phyloP scores from a whole-genome alignment of 306 rosid genomes.

The Hippophae gyantsensis region DNA sequence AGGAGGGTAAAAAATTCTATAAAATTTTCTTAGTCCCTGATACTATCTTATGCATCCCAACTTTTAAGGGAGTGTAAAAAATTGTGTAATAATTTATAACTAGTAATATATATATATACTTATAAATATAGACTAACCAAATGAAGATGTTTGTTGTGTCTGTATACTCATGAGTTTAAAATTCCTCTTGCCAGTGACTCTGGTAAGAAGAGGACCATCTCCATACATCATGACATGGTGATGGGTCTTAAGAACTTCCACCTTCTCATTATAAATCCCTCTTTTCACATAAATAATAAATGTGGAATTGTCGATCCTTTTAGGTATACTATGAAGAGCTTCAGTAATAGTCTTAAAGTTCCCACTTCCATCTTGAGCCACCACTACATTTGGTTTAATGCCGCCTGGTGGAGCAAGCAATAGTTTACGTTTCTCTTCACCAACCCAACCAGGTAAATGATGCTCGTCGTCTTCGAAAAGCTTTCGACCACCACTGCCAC shows the following conservation, averaged over 20 bases:
- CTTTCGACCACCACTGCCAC: background rate
- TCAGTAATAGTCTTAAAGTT: constrained; percentile 46
- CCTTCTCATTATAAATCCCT: constrained; percentile 47
- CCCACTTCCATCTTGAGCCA: constrained; percentile 61
- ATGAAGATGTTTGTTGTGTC: constrained; percentile 46
- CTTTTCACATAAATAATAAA: constrained; percentile 64
- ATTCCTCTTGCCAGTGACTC: constrained; percentile 34
- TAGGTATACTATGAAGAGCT: constrained; percentile 45
- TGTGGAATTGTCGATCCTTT: constrained; percentile 12
- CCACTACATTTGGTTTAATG: constrained; percentile 38
- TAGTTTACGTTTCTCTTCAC: constrained; percentile 21
- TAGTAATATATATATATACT: no score
- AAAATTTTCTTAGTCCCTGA: no score
- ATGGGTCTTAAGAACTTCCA: constrained; percentile 22
- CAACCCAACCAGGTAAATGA: constrained; percentile 38
- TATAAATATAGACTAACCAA: constrained; percentile 11
- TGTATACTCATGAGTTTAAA: constrained; percentile 30
- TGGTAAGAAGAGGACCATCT: constrained; percentile 68
- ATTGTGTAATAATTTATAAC: no score
- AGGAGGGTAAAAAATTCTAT: no score
- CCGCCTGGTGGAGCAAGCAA: background rate
- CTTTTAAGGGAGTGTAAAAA: no score
- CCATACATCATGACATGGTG: constrained; percentile 45
- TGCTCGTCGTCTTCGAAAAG: constrained; percentile 6
- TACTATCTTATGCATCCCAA: no score